Base-by-base conservation (phyloP, 345 rosid species). In the Excoecaria agallocha region DNA sequence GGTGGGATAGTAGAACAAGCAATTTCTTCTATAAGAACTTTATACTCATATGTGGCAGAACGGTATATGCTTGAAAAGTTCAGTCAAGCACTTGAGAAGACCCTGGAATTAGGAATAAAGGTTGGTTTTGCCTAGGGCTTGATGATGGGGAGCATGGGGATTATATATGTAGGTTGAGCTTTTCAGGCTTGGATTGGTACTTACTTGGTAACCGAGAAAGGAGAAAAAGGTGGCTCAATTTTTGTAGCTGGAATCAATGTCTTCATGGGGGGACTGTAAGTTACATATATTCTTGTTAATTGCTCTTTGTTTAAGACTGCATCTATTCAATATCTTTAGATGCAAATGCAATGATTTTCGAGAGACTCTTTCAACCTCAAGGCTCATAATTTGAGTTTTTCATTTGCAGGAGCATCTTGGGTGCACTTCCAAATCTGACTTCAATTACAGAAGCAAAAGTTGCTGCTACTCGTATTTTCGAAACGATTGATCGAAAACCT, bases 61-160 rank as follows among this genome's bases (percentile, higher is more conserved):
- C 60, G 74, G 46, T 83, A 85, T 46, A 89, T 87, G 39, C 74
- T 85, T 0, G 69, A 66, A 0, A 84, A 75, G 74, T 88, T 84
- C 85, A 88, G 94, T 65, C 24, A 19, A 6, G 83, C 88, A 58
- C 89, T 88, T 60, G 74, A 85, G 45, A 82, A 59, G 55, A 86
- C 90, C 16, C 50, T 84, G 85, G 87, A 78, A 43, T 56, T 86
- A 62, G 91, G 94, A 76, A 62, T 86, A 22, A 85, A 85, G 79
- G 87, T 77, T 82, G 94, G 90, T 46, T 71, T 86, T 45, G 86
- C 91, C 25, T 86, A 89, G 77, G 91, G 94, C 20, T 72, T 89
- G 77, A 38, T 89, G 87, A 84, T 86, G 89, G 94, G 94, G 58
- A 84, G 91, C 80, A 84, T 89, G 90, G 94, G 94, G 64, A 85